These are phyloP conservation scores for Nicotiana undulata DNA, from an alignment of 257 asterid species.

Conservation along the genomic window DNA sequence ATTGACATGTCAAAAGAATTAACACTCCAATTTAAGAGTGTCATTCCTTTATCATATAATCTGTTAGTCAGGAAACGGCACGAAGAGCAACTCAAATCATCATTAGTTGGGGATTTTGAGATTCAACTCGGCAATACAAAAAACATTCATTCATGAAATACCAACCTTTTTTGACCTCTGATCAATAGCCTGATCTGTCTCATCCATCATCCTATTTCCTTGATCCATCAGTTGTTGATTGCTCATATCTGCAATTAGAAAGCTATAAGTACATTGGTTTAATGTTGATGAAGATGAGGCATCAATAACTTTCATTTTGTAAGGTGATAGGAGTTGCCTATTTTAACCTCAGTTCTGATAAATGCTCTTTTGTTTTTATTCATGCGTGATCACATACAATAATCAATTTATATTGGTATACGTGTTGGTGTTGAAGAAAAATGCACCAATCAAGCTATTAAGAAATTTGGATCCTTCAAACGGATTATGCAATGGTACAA, in stretches of 20 bases:
- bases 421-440: no score
- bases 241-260: slow-evolving; percentile 70
- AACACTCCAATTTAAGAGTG: no score
- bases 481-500: no score
- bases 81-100: neutral
- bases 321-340: neutral
- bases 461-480: no score
- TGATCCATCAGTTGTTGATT: slow-evolving; percentile 84
- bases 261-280: neutral
- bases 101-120: neutral
- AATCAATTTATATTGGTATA: no score
- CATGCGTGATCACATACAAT: no score
- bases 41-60: neutral
- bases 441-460: no score
- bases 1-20: no score
- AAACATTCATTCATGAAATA: neutral
- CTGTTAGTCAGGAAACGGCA: neutral
- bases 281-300: neutral
- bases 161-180: slow-evolving; percentile 79
- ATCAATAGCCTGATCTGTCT: slow-evolving; percentile 90
- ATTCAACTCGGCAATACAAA: neutral
- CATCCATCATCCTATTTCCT: slow-evolving; percentile 87
- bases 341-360: neutral
- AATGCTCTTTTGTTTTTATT: no score
- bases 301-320: neutral